Conservation (phyloP, 2,329 filamentous ascomycete genomes). For the Sphaerulina vaccinii region DNA sequence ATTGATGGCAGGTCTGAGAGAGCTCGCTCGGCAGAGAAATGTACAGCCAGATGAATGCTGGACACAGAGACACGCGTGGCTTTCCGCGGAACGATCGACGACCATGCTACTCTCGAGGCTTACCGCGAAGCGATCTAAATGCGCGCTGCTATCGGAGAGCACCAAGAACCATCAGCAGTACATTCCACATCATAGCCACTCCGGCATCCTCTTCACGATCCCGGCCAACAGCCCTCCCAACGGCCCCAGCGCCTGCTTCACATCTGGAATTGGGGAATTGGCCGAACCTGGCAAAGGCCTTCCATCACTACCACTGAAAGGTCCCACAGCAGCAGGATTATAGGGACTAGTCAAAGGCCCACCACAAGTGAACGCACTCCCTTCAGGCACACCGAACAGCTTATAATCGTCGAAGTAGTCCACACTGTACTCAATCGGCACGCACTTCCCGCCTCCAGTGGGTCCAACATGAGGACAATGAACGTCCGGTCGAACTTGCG, state of each 20-base stretch:
- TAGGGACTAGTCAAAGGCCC: slow-evolving; percentile 11
- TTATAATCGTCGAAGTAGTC: slow-evolving; percentile 32
- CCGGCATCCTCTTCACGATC: slow-evolving; percentile 6
- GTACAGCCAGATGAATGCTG: no score
- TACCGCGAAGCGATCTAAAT: no score
- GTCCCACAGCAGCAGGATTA: slow-evolving; percentile 1
- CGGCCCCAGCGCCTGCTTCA: neutral
- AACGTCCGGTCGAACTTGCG: slow-evolving; percentile 28
- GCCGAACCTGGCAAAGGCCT: neutral
- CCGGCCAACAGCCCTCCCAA: slow-evolving; percentile 1
- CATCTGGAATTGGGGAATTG: neutral
- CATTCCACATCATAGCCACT: neutral
- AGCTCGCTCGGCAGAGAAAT: no score
- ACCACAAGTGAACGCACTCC: slow-evolving; percentile 22
- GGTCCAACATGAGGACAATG: slow-evolving; percentile 37
- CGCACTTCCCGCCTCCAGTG: slow-evolving; percentile 32
- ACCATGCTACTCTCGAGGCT: no score
- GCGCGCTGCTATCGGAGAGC: no score
- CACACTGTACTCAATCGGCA: slow-evolving; percentile 28
- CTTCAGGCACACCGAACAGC: slow-evolving; percentile 23
- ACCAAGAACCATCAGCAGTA: neutral
- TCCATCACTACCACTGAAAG: slow-evolving; percentile 1
- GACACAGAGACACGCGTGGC: no score
- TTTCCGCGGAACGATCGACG: no score
- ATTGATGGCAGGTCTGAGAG: no score